Base-by-base conservation (phyloP, 1,139 yeast species). In the Taiozyma onychis region DNA sequence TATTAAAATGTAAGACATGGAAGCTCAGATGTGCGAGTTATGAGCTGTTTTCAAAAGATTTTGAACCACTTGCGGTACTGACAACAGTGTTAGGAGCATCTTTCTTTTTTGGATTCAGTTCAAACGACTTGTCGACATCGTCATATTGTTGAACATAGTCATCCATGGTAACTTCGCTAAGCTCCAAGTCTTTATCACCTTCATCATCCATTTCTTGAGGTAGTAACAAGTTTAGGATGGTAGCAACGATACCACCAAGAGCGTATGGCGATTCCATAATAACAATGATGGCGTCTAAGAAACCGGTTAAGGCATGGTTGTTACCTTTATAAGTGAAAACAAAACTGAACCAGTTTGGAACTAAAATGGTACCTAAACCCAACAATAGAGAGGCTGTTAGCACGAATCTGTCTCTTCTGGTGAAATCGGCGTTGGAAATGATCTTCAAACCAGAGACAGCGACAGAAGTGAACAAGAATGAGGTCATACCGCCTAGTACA, bases 401-500 rank as follows among this genome's bases (percentile, higher is more conserved):
- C 44, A 90, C 81, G 64, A 90, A 87, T 58, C 97, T 75, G 68
- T 88, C 96, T 68, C 97, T 80, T 73, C 96, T 80, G 26, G 93
- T 85, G 70, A 89, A 87, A 48, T 85, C 85, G 46, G 84, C 77
- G 47, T 83, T 74, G 28, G 95, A 72, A 56, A 89, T 87, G 66
- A 89, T 87, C 60, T 85, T 80, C 54, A 89, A 70, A 62, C 97
- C 97, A 1, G 96, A 86, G 37, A 87, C 93, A 1, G 95, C 89
- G 46, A 89, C 97, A 13, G 95, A 81, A 27, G 91, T 80, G 76
- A 88, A 89, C 53, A 89, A 73, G 73, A 89, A 90, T 4, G 95
- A 77, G 24, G 96, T 88, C 96, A 90, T 88, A 54, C 97, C 97
- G 50, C 97, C 97, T 55, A 89, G 75, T 28, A 89, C 93, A 0